Evolutionary conservation across 768 basidiomycete genomes (phyloP), one percentile per base, ranked within the genome.

Genomic region (Gelatoporia subvermispora): DNA sequence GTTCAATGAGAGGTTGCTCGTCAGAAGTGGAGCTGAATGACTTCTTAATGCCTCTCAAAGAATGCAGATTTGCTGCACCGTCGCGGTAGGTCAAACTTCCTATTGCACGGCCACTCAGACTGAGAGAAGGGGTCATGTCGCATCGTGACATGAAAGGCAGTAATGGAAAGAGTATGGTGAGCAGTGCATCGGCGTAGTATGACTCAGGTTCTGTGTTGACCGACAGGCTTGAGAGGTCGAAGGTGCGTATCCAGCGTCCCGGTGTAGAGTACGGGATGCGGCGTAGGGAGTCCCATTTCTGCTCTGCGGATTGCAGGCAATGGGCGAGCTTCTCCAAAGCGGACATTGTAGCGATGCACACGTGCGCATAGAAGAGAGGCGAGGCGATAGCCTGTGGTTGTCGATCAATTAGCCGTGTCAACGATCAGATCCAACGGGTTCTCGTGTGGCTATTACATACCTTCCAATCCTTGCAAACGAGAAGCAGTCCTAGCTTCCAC

Each of bases 211-310:
- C 69, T 21, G 75, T 68, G 40, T 59, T 60, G 56, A 69, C 72
- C 38, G 62, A 55, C 28, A 88, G 56, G 18, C 67, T 64, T 4
- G 87, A 82, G 5, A 96, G 68, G 64, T 95, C 85, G 20, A 96
- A 72, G 9, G 62, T 65, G 50, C 83, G 85, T 1, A 95, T 81
- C 86, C 90, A 94, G 61, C 93, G 76, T 23, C 93, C 93, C 1
- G 93, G 93, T 0, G 85, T 77, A 3, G 91, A 93, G 59, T 85
- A 88, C 0, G 88, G 88, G 55, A 88, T 91, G 43, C 93, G 78
- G 44, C 88, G 80, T 48, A 95, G 82, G 38, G 89, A 88, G 58
- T 93, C 90, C 93, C 93, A 95, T 60, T 76, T 78, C 56, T 79
- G 74, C 52, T 95, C 92, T 7, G 84, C 82, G 24, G 61, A 57